Percentiles rank a stretch among this genome's conserved stretches.
These are phyloP conservation scores for Apiotrichum brassicae DNA, from an alignment of 1,284 basidiomycete genomes.

Conservation along the genomic window DNA sequence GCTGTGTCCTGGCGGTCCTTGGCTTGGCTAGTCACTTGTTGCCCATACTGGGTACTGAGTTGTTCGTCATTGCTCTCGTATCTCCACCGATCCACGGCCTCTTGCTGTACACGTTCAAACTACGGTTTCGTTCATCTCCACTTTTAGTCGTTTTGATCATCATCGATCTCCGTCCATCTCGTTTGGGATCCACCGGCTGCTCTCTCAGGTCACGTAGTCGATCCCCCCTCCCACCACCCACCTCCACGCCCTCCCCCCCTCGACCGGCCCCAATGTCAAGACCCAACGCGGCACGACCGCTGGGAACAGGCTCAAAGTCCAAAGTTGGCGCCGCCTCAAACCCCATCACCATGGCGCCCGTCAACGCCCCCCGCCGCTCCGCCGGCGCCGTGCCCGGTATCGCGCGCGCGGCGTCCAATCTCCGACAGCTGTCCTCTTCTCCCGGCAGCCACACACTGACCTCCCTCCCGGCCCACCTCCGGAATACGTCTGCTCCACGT, in stretches of 20 bases:
- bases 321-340: conserved; percentile 20
- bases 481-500: conserved; percentile 38
- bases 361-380: conserved; percentile 28
- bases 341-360: conserved; percentile 1
- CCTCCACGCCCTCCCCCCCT: not conserved
- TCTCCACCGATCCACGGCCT: too few relatives aligned
- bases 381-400: conserved; percentile 38
- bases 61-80: too few relatives aligned
- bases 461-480: conserved; percentile 41
- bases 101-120: too few relatives aligned
- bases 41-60: too few relatives aligned
- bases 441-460: conserved; percentile 19
- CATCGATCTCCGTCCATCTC: not conserved
- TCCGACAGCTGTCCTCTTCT: conserved; percentile 32
- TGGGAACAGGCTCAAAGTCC: conserved; percentile 34
- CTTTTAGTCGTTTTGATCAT: too few relatives aligned
- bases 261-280: conserved; percentile 33
- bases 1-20: too few relatives aligned
- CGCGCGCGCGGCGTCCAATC: conserved; percentile 42
- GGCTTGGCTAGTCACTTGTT: too few relatives aligned
- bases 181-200: too few relatives aligned
- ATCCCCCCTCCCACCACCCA: not conserved
- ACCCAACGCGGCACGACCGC: conserved; percentile 28
- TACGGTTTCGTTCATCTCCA: too few relatives aligned
- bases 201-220: not conserved